Evolutionary conservation across 345 rosid species (phyloP), one percentile per base, ranked within the genome.

Genomic region (Mallotus nudiflorus): DNA sequence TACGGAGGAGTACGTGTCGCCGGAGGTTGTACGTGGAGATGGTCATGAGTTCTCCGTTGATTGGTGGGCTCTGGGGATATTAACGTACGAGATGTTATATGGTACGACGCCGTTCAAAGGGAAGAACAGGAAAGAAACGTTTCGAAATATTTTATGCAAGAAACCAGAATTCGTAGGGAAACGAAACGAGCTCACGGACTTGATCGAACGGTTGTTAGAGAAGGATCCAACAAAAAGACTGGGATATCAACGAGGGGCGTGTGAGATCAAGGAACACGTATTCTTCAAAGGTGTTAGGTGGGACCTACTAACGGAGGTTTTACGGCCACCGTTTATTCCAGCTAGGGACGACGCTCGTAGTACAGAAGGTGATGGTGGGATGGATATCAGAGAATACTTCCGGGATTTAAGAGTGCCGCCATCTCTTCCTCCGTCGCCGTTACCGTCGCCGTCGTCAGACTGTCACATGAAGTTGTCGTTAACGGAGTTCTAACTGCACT

Each of bases 41-140:
- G 98, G 96, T 7, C 98, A 94, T 80, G 95, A 90, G 70, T 91
- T 94, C 84, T 85, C 95, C 58, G 98, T 94, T 11, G 98, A 94
- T 70, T 94, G 97, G 97, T 94, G 98, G 98, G 95, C 98, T 15
- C 81, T 94, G 3, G 98, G 98, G 4, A 75, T 91, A 40, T 72
- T 94, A 54, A 77, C 85, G 5, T 90, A 88, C 83, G 97, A 94
- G 82, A 88, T 94, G 98, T 22, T 85, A 63, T 91, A 88, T 49
- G 97, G 98, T 0, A 72, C 81, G 58, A 91, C 97, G 18, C 98
- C 98, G 68, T 94, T 94, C 58, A 86, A 81, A 6, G 98, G 97
- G 46, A 89, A 73, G 66, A 86, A 77, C 74, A 70, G 89, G 55
- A 94, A 94, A 62, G 96, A 91, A 59, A 94, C 97, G 67, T 94